Base-by-base conservation (phyloP, 768 basidiomycete genomes). In the Zangia roseola region DNA sequence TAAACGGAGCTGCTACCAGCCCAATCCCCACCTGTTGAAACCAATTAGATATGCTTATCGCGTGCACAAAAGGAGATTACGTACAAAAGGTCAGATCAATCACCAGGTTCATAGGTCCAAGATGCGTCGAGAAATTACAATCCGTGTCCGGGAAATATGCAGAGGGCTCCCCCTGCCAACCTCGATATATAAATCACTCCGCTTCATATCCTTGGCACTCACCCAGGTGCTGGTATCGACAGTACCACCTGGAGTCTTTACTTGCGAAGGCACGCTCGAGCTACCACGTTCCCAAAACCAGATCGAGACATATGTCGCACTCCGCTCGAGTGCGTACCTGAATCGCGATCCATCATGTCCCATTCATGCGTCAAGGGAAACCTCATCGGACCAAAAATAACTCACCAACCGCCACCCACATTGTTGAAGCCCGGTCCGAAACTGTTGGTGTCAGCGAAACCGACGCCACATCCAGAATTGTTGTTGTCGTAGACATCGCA, bases 41-140 rank as follows among this genome's bases (percentile, higher is more conserved):
- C 5, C 13, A 16, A 31, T 31, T 31, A 6, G 16, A 6, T 16
- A 16, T 13, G 13, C 31, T 6, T 31, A 16, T 16, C 14, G 31
- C 31, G 14, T 16, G 3, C 14, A 5, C 2, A 16, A 10, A 8
- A 9, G 47, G 31, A 12, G 17, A 24, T 10, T 24, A 51, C 65
- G 7, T 20, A 64, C 63, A 67, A 38, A 64, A 65, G 33, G 61
- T 59, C 10, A 64, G 57, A 55, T 88, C 81, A 56, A 89, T 82
- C 52, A 87, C 70, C 47, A 87, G 86, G 52, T 80, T 82, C 58
- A 86, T 77, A 1, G 71, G 52, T 10, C 74, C 69, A 55, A 88
- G 82, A 48, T 81, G 69, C 40, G 71, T 67, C 40, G 70, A 52
- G 38, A 91, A 73, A 51, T 84, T 68, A 59, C 87, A 91, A 42